Percentiles rank a stretch among this genome's conserved stretches.
phyloP scores from a whole-genome alignment of 1,284 basidiomycete species.

The Pterulicium gracile region DNA sequence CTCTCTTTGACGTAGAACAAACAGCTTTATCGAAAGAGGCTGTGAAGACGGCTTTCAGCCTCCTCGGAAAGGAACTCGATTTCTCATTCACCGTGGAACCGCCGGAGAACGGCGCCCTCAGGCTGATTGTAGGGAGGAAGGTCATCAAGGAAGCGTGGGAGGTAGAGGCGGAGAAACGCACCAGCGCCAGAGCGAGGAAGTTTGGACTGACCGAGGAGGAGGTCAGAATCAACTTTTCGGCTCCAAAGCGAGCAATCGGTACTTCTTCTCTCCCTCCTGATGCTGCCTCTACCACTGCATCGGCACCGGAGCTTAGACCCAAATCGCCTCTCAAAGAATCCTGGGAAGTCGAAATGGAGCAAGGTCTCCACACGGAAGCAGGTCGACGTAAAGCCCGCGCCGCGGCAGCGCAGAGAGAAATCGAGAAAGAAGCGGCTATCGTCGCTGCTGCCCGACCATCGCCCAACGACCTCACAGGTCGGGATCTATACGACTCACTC shows the following conservation, averaged over 20 bases:
- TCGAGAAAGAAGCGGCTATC: constrained; percentile 11
- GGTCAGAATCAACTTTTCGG: constrained; percentile 2
- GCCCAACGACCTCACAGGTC: background rate
- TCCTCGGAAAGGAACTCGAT: constrained; percentile 35
- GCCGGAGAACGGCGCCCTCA: constrained; percentile 37
- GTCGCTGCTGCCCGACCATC: constrained; percentile 40
- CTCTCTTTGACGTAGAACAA: constrained; percentile 52
- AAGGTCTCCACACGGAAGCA: constrained; percentile 60
- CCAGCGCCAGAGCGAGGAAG: constrained; percentile 24
- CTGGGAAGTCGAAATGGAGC: constrained; percentile 72
- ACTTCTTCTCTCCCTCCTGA: constrained; percentile 9
- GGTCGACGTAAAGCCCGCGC: constrained; percentile 54
- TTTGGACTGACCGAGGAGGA: constrained; percentile 12
- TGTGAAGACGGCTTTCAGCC: constrained; percentile 31
- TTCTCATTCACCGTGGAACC: constrained; percentile 44
- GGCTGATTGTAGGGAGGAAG: constrained; percentile 56
- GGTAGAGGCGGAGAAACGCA: constrained; percentile 50
- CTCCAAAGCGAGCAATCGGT: constrained; percentile 5
- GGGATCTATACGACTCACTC: constrained; percentile 27
- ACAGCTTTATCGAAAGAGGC: constrained; percentile 41
- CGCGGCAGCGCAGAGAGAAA: constrained; percentile 23
- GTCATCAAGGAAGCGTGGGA: constrained; percentile 68
- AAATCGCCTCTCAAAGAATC: constrained; percentile 44
- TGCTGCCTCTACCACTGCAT: constrained; percentile 8
- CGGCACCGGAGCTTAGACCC: constrained; percentile 10